Percentiles rank a stretch among this genome's conserved stretches.
These are phyloP conservation scores for Saccharomyces jurei DNA, from an alignment of 805 yeast genomes.

Conservation along the genomic window DNA sequence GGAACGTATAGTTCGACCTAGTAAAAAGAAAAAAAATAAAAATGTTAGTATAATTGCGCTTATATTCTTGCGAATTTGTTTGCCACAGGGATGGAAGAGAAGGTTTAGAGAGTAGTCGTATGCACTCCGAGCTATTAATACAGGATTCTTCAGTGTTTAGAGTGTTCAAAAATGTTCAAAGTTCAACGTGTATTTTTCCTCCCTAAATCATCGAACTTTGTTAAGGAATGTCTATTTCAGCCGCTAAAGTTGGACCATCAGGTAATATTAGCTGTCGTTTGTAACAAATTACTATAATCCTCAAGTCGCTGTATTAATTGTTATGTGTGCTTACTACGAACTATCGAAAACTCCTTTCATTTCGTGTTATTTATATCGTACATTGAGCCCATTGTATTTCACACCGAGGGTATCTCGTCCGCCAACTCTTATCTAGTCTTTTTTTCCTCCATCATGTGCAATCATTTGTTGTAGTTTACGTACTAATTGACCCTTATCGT, in stretches of 20 bases:
- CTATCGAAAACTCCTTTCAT: neutral
- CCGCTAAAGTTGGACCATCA: too few species aligned
- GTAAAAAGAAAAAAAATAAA: neutral
- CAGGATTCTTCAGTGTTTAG: neutral
- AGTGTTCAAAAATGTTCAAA: too few species aligned
- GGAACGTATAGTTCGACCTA: constrained; percentile 99
- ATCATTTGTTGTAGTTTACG: constrained; percentile 34
- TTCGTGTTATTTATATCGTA: neutral
- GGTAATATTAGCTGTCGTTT: too few species aligned
- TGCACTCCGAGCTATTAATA: neutral
- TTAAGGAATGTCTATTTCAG: too few species aligned
- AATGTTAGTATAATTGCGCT: constrained; percentile 15
- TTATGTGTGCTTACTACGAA: neutral
- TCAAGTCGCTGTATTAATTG: too few species aligned
- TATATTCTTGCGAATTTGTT: neutral
- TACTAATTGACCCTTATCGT: constrained; percentile 99
- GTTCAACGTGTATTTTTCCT: too few species aligned
- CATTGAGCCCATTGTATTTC: neutral
- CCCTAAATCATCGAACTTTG: too few species aligned
- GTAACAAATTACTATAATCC: too few species aligned
- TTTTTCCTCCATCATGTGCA: neutral
- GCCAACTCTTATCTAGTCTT: neutral
- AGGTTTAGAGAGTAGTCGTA: too few species aligned
- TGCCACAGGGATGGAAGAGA: neutral
- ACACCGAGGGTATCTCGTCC: neutral